phyloP scores from a whole-genome alignment of 352 stramenopile genomes.

The Sclerospora graminicola region DNA sequence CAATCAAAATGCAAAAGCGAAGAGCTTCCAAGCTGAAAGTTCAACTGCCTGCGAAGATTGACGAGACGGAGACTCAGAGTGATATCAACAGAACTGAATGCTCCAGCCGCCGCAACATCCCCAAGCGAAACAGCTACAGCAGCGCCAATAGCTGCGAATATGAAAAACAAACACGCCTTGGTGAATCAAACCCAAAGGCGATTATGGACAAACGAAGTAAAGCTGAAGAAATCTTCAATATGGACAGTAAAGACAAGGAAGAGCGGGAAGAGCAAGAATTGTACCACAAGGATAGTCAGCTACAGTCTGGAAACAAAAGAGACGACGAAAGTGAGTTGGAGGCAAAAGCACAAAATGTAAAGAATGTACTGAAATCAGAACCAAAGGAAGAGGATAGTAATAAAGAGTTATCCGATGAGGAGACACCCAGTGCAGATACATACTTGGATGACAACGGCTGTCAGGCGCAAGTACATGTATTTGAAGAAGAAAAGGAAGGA shows the following conservation, averaged over 20 bases:
- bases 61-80: conserved; percentile 22
- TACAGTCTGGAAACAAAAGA: too few relatives aligned
- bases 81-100: conserved; percentile 5
- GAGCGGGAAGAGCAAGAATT: background rate
- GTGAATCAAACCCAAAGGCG: background rate
- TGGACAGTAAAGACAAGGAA: background rate
- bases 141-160: background rate
- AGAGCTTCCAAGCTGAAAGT: too few relatives aligned
- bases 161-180: background rate
- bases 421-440: conserved; percentile 3
- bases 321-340: too few relatives aligned
- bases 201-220: background rate
- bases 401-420: background rate
- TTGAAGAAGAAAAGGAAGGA: conserved; percentile 3
- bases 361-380: too few relatives aligned
- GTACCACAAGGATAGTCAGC: too few relatives aligned
- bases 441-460: conserved; percentile 10
- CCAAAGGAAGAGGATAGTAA: conserved; percentile 3
- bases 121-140: background rate
- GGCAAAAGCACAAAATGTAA: too few relatives aligned
- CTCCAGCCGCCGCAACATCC: background rate
- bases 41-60: too few relatives aligned
- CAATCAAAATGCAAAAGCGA: too few relatives aligned
- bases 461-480: background rate
- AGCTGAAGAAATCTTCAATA: background rate